These are phyloP conservation scores for Russula compacta DNA, from an alignment of 768 basidiomycete species.

Conservation along the genomic window DNA sequence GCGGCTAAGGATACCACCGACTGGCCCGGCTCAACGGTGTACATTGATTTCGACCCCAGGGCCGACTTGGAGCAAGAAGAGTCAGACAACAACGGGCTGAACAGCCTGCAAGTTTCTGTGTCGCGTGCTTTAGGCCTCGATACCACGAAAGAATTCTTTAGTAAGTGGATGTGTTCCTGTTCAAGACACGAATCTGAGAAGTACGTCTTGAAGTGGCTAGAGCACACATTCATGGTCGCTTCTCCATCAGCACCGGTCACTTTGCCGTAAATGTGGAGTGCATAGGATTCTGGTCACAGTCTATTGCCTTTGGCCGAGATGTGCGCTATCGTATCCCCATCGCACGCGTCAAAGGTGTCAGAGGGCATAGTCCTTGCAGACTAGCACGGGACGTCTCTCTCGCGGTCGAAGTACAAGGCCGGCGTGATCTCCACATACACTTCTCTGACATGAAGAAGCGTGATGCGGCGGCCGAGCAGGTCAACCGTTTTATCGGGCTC, in stretches of 20 bases:
- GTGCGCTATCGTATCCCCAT: slow-evolving; percentile 18
- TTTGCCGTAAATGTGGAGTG: slow-evolving; percentile 14
- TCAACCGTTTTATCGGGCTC: neutral
- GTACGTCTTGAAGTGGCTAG: slow-evolving; percentile 1
- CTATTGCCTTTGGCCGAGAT: slow-evolving; percentile 6
- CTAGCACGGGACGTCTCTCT: slow-evolving; percentile 3
- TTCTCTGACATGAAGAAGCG: neutral
- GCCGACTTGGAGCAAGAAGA: neutral
- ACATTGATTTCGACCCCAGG: slow-evolving; percentile 16
- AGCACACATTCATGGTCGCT: slow-evolving; percentile 12
- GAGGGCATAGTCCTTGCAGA: neutral
- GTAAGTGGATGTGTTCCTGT: slow-evolving; percentile 7
- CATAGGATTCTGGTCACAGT: slow-evolving; percentile 20
- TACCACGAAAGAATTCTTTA: slow-evolving; percentile 2
- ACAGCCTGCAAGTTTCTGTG: neutral
- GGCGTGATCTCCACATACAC: slow-evolving; percentile 8
- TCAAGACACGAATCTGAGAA: neutral
- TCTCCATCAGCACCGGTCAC: slow-evolving; percentile 4
- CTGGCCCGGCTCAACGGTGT: slow-evolving; percentile 16
- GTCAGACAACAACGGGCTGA: neutral
- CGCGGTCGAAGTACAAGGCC: slow-evolving; percentile 10
- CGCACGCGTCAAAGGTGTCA: slow-evolving; percentile 7
- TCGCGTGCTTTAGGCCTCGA: slow-evolving; percentile 14
- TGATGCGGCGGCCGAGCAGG: slow-evolving; percentile 6
- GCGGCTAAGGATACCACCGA: neutral